These are phyloP conservation scores for Neurospora sp. DNA, from an alignment of 495 filamentous ascomycete species.

Conservation along the genomic window DNA sequence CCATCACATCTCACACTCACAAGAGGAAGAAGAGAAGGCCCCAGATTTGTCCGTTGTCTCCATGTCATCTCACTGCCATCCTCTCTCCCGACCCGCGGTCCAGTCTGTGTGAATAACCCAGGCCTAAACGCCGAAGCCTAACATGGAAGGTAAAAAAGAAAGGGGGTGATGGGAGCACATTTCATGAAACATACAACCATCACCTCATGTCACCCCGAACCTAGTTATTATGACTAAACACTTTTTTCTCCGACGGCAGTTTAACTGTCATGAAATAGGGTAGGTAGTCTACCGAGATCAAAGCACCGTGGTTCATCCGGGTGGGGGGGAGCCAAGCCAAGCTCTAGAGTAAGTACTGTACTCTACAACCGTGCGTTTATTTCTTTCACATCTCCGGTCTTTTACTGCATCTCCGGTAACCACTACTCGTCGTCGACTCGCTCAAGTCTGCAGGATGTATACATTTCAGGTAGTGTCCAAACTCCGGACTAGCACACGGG, in stretches of 20 bases:
- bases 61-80: background rate
- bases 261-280: background rate
- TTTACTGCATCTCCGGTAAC: background rate
- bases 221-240: background rate
- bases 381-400: background rate
- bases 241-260: background rate
- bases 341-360: background rate
- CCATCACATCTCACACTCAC: background rate
- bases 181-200: background rate
- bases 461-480: background rate
- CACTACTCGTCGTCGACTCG: background rate
- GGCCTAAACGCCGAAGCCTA: background rate
- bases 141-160: background rate
- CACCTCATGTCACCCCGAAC: background rate
- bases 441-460: background rate
- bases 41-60: background rate
- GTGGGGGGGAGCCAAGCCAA: background rate
- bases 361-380: background rate
- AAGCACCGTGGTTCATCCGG: background rate
- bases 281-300: background rate
- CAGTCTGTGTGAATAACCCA: background rate
- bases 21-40: background rate
- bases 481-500: background rate
- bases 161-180: background rate
- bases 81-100: background rate